Percentiles rank a stretch among this genome's conserved stretches.
Conservation (phyloP, 192 early-diverging fungal species). For the Dissophora globulifera region DNA sequence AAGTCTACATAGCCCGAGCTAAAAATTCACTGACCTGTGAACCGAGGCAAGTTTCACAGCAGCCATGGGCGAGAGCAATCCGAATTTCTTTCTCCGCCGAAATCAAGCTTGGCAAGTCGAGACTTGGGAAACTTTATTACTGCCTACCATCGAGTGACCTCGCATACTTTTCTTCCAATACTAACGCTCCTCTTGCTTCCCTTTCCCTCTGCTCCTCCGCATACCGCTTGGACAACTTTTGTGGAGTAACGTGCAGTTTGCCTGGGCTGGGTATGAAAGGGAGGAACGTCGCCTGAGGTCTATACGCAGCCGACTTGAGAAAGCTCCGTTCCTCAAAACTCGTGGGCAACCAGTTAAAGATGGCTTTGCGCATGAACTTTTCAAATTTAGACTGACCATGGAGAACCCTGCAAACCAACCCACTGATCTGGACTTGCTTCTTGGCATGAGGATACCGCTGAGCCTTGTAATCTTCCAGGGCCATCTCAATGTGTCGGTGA, state of each 20-base stretch:
- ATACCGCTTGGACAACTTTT: constrained; percentile 32
- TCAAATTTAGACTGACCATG: constrained; percentile 28
- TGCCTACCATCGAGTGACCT: too few species aligned
- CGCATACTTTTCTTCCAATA: too few species aligned
- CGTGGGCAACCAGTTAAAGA: constrained; percentile 25
- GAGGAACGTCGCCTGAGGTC: constrained; percentile 24
- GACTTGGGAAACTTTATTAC: too few species aligned
- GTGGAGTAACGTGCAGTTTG: constrained; percentile 6
- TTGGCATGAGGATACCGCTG: constrained; percentile 30
- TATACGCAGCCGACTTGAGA: constrained; percentile 15
- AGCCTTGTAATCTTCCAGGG: constrained; percentile 20
- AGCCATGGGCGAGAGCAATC: too few species aligned
- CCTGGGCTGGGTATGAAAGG: background rate
- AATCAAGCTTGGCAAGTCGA: too few species aligned
- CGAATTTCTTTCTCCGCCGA: too few species aligned
- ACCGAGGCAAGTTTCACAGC: too few species aligned
- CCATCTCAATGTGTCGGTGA: background rate
- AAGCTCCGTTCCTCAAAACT: constrained; percentile 12
- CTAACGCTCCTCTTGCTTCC: background rate
- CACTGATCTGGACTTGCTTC: constrained; percentile 13
- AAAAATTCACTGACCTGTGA: too few species aligned
- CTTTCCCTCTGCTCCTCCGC: constrained; percentile 8
- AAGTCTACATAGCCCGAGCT: too few species aligned
- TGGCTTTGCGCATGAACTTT: constrained; percentile 16
- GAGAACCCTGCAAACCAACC: constrained; percentile 8